Evolutionary conservation across 176 grass and related monocot species (phyloP), one percentile per base, ranked within the genome.

Genomic region (Luzula sylvatica): DNA sequence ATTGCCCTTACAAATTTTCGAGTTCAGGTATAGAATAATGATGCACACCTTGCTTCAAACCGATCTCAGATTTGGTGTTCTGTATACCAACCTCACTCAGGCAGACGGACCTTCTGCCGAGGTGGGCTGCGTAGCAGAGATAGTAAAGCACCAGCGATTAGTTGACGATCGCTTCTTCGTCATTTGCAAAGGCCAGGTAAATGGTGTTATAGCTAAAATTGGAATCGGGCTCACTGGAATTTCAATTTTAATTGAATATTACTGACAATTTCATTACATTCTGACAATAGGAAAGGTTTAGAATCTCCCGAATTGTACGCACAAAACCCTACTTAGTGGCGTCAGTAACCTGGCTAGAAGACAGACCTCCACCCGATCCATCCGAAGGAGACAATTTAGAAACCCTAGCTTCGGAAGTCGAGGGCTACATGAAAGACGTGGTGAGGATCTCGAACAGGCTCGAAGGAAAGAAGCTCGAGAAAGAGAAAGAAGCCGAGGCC

Each of bases 11-110:
- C 86, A 98, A 65, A 98, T 98, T 72, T 98, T 98, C 78, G 93
- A 98, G 82, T 80, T 87, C 65, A 75, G 93, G 53, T 98, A 98
- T 71, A 81, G 86, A 67, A 81, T 98, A 59, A 98, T 98, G 93
- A 83, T 98, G 93, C 93, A 92, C 68, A 98, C 78, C 18, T 67
- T 98, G 47, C 86, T 98, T 9, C 78, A 87, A 44, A 87, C 78
- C 12, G 86, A 98, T 76, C 93, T 92, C 68, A 75, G 86, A 38
- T 79, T 79, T 42, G 75, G 75, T 3, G 25, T 64, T 28, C 30
- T 64, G 15, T 64, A 20, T 24, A 47, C 60, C 29, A 64, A 64
- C 25, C 60, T 42, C 17, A 1, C 42, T 18, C 45, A 23, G 70
- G 68, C 12, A 11, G 88, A 53, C 69, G 82, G 65, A 82, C 90